phyloP scores from a whole-genome alignment of 2,329 filamentous ascomycete genomes.

The Verticillium nonalfalfae region DNA sequence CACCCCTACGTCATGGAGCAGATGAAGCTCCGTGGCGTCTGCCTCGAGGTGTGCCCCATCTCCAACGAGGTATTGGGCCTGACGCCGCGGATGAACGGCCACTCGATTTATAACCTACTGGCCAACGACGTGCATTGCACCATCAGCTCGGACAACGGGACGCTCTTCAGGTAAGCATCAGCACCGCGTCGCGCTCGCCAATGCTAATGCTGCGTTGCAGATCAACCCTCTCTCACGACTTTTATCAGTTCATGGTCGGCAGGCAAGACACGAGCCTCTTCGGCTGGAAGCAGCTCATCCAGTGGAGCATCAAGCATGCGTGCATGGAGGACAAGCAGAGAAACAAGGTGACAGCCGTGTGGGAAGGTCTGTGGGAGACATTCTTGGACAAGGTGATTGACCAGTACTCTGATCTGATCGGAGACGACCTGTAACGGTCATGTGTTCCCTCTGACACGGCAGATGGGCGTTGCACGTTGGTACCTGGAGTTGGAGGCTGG shows the following conservation, averaged over 20 bases:
- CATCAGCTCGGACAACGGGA: conserved; percentile 69
- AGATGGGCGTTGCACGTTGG: not conserved
- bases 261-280: conserved; percentile 59
- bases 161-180: conserved; percentile 54
- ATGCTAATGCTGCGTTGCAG: conserved; percentile 26
- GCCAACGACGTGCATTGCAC: conserved; percentile 71
- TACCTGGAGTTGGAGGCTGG: not conserved
- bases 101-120: conserved; percentile 61
- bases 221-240: conserved; percentile 67
- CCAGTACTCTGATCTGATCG: not conserved
- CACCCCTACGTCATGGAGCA: conserved; percentile 60
- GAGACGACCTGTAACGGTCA: too few relatives aligned
- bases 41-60: conserved; percentile 71
- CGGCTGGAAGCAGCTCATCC: conserved; percentile 63
- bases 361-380: conserved; percentile 48
- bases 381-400: conserved; percentile 49
- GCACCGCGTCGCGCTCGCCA: not conserved
- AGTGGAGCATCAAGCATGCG: conserved; percentile 58
- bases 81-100: conserved; percentile 57
- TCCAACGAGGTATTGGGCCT: conserved; percentile 71
- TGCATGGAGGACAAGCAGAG: conserved; percentile 39
- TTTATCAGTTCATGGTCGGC: conserved; percentile 70
- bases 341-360: conserved; percentile 32
- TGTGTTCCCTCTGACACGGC: not conserved
- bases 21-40: conserved; percentile 58